phyloP scores from a whole-genome alignment of 2,329 filamentous ascomycete species.

The Scleromitrula shiraiana region DNA sequence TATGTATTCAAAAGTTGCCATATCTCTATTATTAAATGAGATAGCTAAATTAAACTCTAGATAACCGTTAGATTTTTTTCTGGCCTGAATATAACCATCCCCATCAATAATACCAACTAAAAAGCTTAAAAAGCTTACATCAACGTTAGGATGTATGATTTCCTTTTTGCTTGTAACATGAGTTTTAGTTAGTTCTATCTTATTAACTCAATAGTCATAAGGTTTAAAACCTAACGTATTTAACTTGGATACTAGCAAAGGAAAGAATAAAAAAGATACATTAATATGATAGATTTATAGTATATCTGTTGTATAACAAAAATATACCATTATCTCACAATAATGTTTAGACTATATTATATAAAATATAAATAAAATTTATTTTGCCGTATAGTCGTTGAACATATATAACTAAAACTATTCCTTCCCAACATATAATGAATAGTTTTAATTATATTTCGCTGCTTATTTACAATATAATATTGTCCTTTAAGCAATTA shows the following conservation, averaged over 20 bases:
- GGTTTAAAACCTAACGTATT: not conserved
- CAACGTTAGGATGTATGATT: too few species aligned
- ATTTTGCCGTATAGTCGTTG: not conserved
- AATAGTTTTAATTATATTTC: not conserved
- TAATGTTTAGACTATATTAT: not conserved
- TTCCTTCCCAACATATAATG: too few species aligned
- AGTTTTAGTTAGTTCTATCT: too few species aligned
- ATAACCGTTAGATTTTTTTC: too few species aligned
- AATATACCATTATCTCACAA: not conserved
- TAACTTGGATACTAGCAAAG: not conserved
- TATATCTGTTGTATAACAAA: not conserved
- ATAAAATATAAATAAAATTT: not conserved
- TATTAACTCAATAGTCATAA: not conserved
- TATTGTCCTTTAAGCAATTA: not conserved
- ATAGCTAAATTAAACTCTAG: too few species aligned
- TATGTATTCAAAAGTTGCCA: not conserved
- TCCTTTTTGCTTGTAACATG: too few species aligned
- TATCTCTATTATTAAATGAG: too few species aligned
- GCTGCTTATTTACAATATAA: not conserved
- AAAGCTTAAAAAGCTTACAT: not conserved
- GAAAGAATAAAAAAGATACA: not conserved
- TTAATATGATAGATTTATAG: not conserved
- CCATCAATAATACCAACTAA: not conserved
- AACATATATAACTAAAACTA: not conserved
- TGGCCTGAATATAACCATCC: not conserved